A percentile compares a stretch with the other conserved stretches of the same genome.
Conservation (phyloP, 192 early-diverging fungal genomes). For the Diversispora eburnea region DNA sequence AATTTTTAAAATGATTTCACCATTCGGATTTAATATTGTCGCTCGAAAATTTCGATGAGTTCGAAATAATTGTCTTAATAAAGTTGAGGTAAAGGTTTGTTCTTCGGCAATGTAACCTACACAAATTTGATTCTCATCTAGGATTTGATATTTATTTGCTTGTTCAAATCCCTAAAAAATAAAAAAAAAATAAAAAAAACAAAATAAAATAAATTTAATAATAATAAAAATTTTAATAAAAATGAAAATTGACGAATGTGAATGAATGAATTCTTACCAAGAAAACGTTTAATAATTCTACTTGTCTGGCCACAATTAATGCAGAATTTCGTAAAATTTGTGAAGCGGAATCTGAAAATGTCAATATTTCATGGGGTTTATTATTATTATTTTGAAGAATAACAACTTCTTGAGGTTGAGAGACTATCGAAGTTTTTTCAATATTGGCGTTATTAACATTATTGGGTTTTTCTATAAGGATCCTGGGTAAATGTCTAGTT, state of each 20-base stretch:
- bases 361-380: not conserved
- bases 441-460: too few species aligned
- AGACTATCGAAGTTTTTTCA: too few species aligned
- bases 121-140: conserved; percentile 57
- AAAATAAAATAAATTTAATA: not conserved
- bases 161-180: conserved; percentile 69
- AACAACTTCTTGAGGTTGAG: too few species aligned
- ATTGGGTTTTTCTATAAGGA: too few species aligned
- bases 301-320: conserved; percentile 64
- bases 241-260: not conserved
- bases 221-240: too few species aligned
- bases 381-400: too few species aligned
- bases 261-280: conserved; percentile 33
- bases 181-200: not conserved
- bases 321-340: conserved; percentile 52
- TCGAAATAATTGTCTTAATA: conserved; percentile 68
- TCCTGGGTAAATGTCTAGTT: too few species aligned
- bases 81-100: conserved; percentile 48
- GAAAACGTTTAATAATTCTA: conserved; percentile 83
- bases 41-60: conserved; percentile 77
- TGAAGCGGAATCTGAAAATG: conserved; percentile 29
- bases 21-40: conserved; percentile 64
- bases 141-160: conserved; percentile 82
- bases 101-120: conserved; percentile 84
- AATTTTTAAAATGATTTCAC: conserved; percentile 69